These are phyloP conservation scores for Suhomyces yuchorum DNA, from an alignment of 1,139 yeast genomes.

Conservation along the genomic window DNA sequence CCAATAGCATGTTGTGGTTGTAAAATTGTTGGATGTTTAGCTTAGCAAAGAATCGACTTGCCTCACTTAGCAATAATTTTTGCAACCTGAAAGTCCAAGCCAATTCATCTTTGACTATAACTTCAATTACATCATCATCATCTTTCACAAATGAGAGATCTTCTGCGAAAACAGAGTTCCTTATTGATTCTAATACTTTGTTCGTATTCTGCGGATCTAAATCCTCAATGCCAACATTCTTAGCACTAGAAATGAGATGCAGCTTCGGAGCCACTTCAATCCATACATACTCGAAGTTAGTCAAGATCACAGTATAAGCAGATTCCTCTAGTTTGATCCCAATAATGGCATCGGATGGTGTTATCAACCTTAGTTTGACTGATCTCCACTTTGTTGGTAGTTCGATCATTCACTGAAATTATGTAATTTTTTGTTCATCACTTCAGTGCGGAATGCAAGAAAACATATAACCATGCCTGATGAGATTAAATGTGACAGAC, in stretches of 20 bases:
- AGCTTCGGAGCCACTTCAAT: slow-evolving; percentile 22
- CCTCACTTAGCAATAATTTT: slow-evolving; percentile 11
- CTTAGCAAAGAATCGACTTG: slow-evolving; percentile 22
- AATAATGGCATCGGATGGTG: not conserved
- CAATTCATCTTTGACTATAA: not conserved
- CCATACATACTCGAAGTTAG: slow-evolving; percentile 35
- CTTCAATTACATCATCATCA: not conserved
- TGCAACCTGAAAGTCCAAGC: slow-evolving; percentile 29
- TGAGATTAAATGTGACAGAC: slow-evolving; percentile 1
- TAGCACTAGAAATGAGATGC: slow-evolving; percentile 23
- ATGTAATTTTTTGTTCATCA: not conserved
- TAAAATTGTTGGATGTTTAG: slow-evolving; percentile 29
- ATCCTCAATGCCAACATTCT: slow-evolving; percentile 29
- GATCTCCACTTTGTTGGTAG: slow-evolving; percentile 1
- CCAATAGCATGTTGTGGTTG: slow-evolving; percentile 25
- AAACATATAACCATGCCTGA: not conserved
- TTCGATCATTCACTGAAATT: not conserved
- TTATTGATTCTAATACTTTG: slow-evolving; percentile 3
- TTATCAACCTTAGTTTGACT: not conserved
- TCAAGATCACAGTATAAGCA: slow-evolving; percentile 29
- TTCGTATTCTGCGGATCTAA: slow-evolving; percentile 9
- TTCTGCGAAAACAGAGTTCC: not conserved
- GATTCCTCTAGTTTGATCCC: slow-evolving; percentile 1
- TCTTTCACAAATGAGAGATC: not conserved
- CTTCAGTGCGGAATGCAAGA: not conserved